These are phyloP conservation scores for Fusarium floridanum DNA, from an alignment of 2,329 filamentous ascomycete genomes.

Conservation along the genomic window DNA sequence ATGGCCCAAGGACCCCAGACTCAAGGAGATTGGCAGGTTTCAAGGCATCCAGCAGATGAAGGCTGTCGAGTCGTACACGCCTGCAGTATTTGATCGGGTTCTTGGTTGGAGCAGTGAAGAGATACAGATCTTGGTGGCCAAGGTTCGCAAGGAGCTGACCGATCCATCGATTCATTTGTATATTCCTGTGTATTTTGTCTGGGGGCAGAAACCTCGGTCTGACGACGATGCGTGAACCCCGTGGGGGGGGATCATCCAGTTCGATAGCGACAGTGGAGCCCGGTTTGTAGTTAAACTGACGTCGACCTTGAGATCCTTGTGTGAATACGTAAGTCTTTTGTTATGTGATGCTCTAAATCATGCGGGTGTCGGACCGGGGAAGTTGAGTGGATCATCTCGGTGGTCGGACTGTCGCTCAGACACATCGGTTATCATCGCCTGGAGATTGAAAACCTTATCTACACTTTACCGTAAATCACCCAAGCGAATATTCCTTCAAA, in stretches of 20 bases:
- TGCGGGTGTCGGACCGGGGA: not conserved
- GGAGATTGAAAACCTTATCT: not conserved
- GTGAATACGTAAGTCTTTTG: not conserved
- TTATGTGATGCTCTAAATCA: not conserved
- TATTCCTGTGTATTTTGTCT: conserved; percentile 29
- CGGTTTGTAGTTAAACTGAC: not conserved
- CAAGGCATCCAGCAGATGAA: conserved; percentile 29
- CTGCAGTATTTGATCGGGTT: conserved; percentile 21
- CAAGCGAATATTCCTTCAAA: not conserved
- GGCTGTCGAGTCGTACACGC: conserved; percentile 33
- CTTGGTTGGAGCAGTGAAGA: conserved; percentile 35
- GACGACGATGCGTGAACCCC: not conserved
- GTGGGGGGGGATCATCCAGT: not conserved
- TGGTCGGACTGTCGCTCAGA: not conserved
- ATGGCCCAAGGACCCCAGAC: conserved; percentile 18
- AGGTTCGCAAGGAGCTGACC: conserved; percentile 37
- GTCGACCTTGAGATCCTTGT: not conserved
- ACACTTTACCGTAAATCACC: not conserved
- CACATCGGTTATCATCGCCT: not conserved
- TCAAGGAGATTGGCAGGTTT: conserved; percentile 24
- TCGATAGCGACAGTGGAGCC: not conserved
- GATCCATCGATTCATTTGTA: conserved; percentile 35
- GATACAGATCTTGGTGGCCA: conserved; percentile 28
- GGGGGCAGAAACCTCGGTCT: conserved; percentile 22
- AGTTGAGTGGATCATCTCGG: not conserved